phyloP scores from a whole-genome alignment of 1,284 basidiomycete species.

The Leccinum variabile region DNA sequence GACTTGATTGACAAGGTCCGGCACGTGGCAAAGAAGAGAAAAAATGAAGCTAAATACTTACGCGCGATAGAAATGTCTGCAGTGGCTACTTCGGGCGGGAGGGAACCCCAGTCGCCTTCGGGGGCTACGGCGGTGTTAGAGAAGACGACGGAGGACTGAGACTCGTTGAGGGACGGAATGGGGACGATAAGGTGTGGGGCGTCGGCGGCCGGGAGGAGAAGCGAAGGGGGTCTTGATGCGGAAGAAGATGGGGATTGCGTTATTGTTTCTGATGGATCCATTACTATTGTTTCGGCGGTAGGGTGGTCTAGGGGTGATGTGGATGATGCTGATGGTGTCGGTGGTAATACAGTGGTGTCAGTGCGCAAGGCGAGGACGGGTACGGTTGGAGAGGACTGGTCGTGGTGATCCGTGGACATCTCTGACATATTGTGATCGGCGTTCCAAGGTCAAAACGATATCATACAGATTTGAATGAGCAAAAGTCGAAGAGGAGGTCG shows the following conservation, averaged over 20 bases:
- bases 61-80: conserved; percentile 62
- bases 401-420: conserved; percentile 31
- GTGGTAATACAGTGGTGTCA: conserved; percentile 32
- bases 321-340: conserved; percentile 23
- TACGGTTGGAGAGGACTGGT: conserved; percentile 17
- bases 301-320: conserved; percentile 26
- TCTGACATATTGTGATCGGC: conserved; percentile 18
- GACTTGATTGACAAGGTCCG: no score
- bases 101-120: conserved; percentile 29
- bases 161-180: conserved; percentile 40
- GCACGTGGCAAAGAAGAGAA: no score
- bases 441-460: conserved; percentile 16
- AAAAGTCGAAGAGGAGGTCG: not conserved
- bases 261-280: conserved; percentile 24
- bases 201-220: conserved; percentile 22
- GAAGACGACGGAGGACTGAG: conserved; percentile 45
- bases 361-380: conserved; percentile 13
- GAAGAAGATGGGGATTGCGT: conserved; percentile 13
- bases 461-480: conserved; percentile 20
- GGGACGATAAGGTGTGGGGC: conserved; percentile 46
- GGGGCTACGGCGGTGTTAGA: conserved; percentile 37
- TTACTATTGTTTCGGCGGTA: conserved; percentile 26
- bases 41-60: conserved; percentile 40
- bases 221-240: conserved; percentile 28
- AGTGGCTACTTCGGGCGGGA: conserved; percentile 51